These are phyloP conservation scores for Lachancea dasiensis DNA, from an alignment of 805 yeast genomes.

Conservation along the genomic window DNA sequence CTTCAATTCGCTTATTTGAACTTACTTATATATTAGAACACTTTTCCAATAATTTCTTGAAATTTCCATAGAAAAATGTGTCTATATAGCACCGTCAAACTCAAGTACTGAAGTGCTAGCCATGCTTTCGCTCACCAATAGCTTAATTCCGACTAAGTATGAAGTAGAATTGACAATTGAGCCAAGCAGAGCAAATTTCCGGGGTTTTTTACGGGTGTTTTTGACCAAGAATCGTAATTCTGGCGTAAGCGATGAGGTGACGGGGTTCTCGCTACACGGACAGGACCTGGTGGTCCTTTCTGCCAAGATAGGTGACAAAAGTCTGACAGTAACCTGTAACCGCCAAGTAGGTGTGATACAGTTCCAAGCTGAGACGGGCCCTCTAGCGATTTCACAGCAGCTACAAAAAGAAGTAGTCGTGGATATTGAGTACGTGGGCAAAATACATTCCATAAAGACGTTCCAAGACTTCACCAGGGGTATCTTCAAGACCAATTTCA, in stretches of 20 bases:
- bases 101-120: neutral
- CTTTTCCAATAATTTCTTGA: no score
- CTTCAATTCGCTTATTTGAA: no score
- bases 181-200: slow-evolving; percentile 44
- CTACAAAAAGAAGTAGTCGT: no score
- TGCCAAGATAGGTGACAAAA: slow-evolving; percentile 35
- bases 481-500: slow-evolving; percentile 60
- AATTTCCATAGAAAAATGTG: no score
- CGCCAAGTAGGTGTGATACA: slow-evolving; percentile 10
- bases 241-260: slow-evolving; percentile 5
- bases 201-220: slow-evolving; percentile 29
- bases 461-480: slow-evolving; percentile 56
- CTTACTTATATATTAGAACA: no score
- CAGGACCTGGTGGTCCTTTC: slow-evolving; percentile 34
- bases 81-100: no score
- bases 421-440: slow-evolving; percentile 46
- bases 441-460: slow-evolving; percentile 44
- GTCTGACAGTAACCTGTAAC: slow-evolving; percentile 23
- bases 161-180: slow-evolving; percentile 35
- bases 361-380: slow-evolving; percentile 1
- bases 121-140: slow-evolving; percentile 21
- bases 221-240: slow-evolving; percentile 3
- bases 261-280: slow-evolving; percentile 21
- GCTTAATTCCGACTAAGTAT: slow-evolving; percentile 32
- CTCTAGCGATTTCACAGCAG: no score